Percentiles rank a stretch among this genome's conserved stretches.
Evolutionary conservation across 768 basidiomycete genomes (phyloP).

Genomic region (button mushroom (Agaricus bisporus)): DNA sequence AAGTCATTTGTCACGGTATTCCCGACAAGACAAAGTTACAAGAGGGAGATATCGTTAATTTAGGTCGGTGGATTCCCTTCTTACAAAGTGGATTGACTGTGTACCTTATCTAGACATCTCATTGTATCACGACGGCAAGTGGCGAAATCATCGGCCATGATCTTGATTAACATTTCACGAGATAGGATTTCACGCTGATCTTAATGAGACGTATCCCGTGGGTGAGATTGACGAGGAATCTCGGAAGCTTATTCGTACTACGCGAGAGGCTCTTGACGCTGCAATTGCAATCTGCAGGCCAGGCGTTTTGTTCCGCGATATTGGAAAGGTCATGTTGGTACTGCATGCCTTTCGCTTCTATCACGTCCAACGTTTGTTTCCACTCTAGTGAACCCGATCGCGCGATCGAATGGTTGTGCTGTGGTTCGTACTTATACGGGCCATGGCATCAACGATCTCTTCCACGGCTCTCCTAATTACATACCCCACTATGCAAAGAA

Average conservation of each 20-base stretch:
- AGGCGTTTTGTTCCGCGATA: constrained; percentile 81
- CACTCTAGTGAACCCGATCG: constrained; percentile 72
- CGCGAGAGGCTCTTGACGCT: constrained; percentile 80
- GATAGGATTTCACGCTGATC: constrained; percentile 84
- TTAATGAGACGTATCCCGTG: constrained; percentile 91
- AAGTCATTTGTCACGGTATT: constrained; percentile 96
- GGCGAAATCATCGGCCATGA: neutral
- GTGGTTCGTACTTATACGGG: constrained; percentile 90
- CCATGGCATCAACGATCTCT: constrained; percentile 83
- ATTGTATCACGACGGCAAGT: constrained; percentile 67
- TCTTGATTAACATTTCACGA: neutral
- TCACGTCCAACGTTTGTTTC: neutral
- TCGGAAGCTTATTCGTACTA: constrained; percentile 71
- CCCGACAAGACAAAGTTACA: constrained; percentile 78
- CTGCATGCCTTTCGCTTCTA: neutral
- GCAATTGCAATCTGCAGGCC: constrained; percentile 93
- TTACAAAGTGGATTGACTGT: neutral
- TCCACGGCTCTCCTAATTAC: constrained; percentile 74
- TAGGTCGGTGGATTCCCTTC: constrained; percentile 43
- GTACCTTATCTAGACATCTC: constrained; percentile 53
- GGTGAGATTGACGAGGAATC: constrained; percentile 82
- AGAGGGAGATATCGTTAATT: constrained; percentile 96
- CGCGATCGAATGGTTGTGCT: constrained; percentile 78
- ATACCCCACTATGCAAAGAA: constrained; percentile 94
- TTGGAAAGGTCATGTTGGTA: constrained; percentile 83